phyloP scores from a whole-genome alignment of 257 asterid species.

The Capsicum baccatum region DNA sequence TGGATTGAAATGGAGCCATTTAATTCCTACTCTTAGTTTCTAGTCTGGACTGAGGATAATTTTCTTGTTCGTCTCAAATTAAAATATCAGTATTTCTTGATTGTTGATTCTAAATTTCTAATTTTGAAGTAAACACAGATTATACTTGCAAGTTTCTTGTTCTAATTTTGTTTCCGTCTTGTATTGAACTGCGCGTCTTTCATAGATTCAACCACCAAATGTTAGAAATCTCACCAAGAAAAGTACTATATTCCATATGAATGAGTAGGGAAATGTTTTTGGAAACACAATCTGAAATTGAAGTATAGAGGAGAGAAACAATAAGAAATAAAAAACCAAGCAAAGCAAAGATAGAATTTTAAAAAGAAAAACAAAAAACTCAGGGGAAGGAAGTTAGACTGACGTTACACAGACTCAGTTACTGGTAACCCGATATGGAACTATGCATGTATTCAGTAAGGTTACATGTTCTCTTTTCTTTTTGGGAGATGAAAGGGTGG shows the following conservation, averaged over 20 bases:
- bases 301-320: neutral
- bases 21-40: neutral
- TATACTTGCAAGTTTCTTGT: neutral
- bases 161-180: neutral
- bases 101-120: neutral
- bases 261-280: neutral
- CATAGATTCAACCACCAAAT: slow-evolving; percentile 3
- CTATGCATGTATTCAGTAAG: neutral
- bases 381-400: slow-evolving; percentile 2
- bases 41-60: neutral
- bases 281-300: neutral
- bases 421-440: too few relatives aligned
- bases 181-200: neutral
- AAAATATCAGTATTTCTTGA: neutral
- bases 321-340: neutral
- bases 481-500: neutral
- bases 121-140: neutral
- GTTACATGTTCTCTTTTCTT: neutral
- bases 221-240: neutral
- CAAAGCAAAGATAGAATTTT: neutral
- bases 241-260: slow-evolving; percentile 4
- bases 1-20: neutral
- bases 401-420: neutral
- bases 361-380: neutral
- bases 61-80: neutral